These are phyloP conservation scores for Rhodamnia rubescens DNA, from an alignment of 345 rosid genomes.

Conservation along the genomic window DNA sequence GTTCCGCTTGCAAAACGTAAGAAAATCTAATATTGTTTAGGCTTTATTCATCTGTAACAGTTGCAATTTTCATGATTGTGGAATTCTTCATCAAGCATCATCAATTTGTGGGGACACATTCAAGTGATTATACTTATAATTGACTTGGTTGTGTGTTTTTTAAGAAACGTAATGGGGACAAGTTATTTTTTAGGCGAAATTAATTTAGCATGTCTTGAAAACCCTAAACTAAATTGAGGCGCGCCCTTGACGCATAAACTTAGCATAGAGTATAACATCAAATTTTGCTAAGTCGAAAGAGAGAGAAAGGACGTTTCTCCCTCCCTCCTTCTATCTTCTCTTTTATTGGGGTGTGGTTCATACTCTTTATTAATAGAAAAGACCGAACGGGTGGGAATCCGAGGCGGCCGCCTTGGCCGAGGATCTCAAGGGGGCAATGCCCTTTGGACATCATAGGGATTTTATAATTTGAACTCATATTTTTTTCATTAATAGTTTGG, in stretches of 20 bases:
- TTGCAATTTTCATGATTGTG: not conserved
- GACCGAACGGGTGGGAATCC: too few relatives aligned
- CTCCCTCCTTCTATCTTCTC: too few relatives aligned
- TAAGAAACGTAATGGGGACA: not conserved
- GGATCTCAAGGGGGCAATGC: too few relatives aligned
- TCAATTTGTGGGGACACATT: not conserved
- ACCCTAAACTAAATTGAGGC: not conserved
- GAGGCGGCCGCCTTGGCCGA: rapidly evolving
- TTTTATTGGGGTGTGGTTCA: too few relatives aligned
- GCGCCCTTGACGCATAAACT: not conserved
- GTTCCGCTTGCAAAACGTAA: rapidly evolving
- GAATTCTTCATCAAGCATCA: too few relatives aligned
- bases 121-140: not conserved
- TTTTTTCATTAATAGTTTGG: too few relatives aligned
- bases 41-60: not conserved
- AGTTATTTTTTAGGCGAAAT: not conserved
- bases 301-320: too few relatives aligned
- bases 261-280: not conserved
- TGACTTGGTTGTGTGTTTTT: too few relatives aligned
- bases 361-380: too few relatives aligned
- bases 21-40: not conserved
- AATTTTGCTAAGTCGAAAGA: not conserved
- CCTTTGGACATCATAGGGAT: too few relatives aligned
- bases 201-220: not conserved
- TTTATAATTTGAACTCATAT: too few relatives aligned